A percentile compares a stretch with the other conserved stretches of the same genome.
Conservation (phyloP, 208 protist genomes). For the Wallacemonas sp. region DNA sequence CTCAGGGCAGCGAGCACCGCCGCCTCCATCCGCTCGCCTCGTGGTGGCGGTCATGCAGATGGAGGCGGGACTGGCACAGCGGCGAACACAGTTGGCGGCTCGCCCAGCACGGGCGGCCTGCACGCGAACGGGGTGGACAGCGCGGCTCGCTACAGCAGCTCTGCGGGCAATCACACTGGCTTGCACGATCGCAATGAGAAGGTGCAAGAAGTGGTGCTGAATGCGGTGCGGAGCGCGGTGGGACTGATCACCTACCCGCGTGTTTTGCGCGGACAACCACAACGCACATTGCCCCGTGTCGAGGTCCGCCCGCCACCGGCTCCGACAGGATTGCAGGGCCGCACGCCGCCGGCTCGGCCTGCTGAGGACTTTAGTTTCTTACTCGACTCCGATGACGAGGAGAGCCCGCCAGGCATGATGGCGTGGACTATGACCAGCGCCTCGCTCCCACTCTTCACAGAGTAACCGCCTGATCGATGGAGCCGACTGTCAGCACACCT, state of each 20-base stretch:
- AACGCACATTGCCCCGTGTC: not conserved
- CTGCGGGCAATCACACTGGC: constrained; percentile 9
- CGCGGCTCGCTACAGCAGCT: constrained; percentile 3
- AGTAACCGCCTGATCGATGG: not conserved
- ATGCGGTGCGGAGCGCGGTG: constrained; percentile 52
- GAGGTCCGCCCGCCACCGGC: not conserved
- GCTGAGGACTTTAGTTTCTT: constrained; percentile 1
- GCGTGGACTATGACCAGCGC: constrained; percentile 50
- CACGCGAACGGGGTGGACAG: too few species aligned
- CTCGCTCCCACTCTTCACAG: constrained; percentile 49
- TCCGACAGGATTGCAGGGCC: not conserved
- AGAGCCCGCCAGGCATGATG: constrained; percentile 22
- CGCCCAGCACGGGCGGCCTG: too few species aligned
- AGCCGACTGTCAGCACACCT: too few species aligned
- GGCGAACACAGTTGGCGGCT: not conserved
- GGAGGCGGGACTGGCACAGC: not conserved
- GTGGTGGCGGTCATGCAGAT: too few species aligned
- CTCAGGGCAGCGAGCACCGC: constrained; percentile 15
- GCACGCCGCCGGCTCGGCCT: not conserved
- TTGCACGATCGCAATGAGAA: constrained; percentile 59
- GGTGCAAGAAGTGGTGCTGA: constrained; percentile 67
- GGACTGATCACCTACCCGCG: constrained; percentile 69
- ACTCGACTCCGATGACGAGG: constrained; percentile 7
- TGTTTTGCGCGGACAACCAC: constrained; percentile 40
- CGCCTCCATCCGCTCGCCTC: not conserved